Evolutionary conservation across 345 rosid species (phyloP), one percentile per base, ranked within the genome.

Genomic region (Eucalyptus caleyi): DNA sequence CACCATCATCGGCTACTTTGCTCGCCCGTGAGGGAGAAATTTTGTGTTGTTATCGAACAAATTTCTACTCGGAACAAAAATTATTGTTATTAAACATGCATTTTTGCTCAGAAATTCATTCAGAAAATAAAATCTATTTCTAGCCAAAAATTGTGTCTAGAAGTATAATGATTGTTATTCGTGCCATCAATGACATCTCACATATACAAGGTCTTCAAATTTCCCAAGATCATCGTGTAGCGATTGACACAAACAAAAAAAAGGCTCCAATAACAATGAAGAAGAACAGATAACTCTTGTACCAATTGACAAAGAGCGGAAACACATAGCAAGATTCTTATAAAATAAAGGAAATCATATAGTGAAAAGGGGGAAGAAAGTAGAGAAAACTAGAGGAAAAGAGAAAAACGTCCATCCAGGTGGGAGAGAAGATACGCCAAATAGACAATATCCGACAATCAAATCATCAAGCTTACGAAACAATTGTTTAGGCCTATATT

Each of bases 1-100:
- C 56, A 53, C 24, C 2, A 0, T 53, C 2, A 53, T 19, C 1
- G 0, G 24, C 56, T 53, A 53, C 24, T 53, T n/a, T n/a, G 19
- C 24, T 21, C 0, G 10, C 10, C 0, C 3, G 10, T 53, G 10
- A 3, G 24, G 24, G 24, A 19, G 5, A 53, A 53, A 53, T 53
- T 19, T 8, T 19, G 5, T 53, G 1, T 53, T 0, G 5, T 19
- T 53, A 53, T 53, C 0, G 1, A 53, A 53, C 56, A 53, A 53
- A 53, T 53, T 19, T 53, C 0, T 53, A 2, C 24, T 53, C 0
- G 2, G 24, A 19, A 19, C 24, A 19, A 19, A 53, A 19, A 3
- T 8, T 19, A 53, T 53, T 53, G 24, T 53, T 53, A 53, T 53
- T 53, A 53, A 53, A 53, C 56, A 53, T 53, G 24, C 56, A 53